Evolutionary conservation across 2,329 filamentous ascomycete species (phyloP).

Genomic region (Nigrograna mackinnonii): DNA sequence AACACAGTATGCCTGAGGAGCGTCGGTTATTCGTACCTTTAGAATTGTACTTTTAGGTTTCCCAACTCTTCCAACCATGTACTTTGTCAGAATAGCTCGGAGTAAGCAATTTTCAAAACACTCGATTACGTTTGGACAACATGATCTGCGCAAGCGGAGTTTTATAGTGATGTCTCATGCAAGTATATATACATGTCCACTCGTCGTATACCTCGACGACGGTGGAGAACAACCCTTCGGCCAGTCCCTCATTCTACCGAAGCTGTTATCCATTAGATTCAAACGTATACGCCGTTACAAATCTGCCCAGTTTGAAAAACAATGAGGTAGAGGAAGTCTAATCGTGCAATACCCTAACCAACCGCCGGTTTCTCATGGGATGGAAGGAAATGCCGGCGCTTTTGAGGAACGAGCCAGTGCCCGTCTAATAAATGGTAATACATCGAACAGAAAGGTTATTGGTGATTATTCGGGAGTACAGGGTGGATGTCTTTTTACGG

Average conservation of each 20-base stretch:
- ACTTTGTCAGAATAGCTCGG: slow-evolving; percentile 2
- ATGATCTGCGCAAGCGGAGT: slow-evolving; percentile 21
- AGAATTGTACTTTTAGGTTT: slow-evolving; percentile 14
- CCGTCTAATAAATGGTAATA: slow-evolving; percentile 42
- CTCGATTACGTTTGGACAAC: no score
- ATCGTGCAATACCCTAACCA: slow-evolving; percentile 29
- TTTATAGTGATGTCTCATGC: slow-evolving; percentile 22
- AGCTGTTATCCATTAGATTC: slow-evolving; percentile 10
- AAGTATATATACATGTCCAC: slow-evolving; percentile 36
- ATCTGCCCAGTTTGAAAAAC: slow-evolving; percentile 2
- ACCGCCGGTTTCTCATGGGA: slow-evolving; percentile 27
- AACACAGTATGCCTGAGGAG: no score
- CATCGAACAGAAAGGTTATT: slow-evolving; percentile 43
- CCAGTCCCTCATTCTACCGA: slow-evolving; percentile 8
- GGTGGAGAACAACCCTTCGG: background rate
- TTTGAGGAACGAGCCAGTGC: slow-evolving; percentile 25
- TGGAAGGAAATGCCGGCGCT: slow-evolving; percentile 16
- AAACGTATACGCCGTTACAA: slow-evolving; percentile 8
- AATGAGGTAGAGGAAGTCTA: no score
- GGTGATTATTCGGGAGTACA: slow-evolving; percentile 36
- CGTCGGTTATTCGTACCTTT: slow-evolving; percentile 1
- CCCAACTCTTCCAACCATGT: slow-evolving; percentile 15
- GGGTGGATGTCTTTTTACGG: slow-evolving; percentile 9
- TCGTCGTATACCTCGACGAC: slow-evolving; percentile 3
- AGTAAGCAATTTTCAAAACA: background rate